Evolutionary conservation across 129 eudicot genomes (phyloP).

Genomic region (Lactuca saligna): DNA sequence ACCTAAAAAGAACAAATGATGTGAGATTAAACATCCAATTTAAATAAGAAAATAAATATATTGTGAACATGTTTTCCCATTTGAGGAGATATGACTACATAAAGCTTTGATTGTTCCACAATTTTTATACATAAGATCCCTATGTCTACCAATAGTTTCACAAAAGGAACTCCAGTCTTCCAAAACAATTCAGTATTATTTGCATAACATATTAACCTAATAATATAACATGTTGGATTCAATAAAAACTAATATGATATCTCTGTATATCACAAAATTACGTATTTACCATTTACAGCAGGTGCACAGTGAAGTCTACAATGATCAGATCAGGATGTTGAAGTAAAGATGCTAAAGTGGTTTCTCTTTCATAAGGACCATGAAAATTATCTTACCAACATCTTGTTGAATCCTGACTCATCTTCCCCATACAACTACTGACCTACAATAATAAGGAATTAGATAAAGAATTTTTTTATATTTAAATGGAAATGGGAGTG

Average conservation of each 20-base stretch:
- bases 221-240: too few species aligned
- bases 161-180: conserved; percentile 86
- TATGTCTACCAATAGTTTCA: conserved; percentile 92
- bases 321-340: conserved; percentile 64
- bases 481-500: not conserved
- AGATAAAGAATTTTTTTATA: not conserved
- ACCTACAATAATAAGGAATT: conserved; percentile 40
- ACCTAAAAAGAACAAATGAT: conserved; percentile 48
- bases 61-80: conserved; percentile 87
- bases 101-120: conserved; percentile 67
- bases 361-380: conserved; percentile 68
- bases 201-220: conserved; percentile 10
- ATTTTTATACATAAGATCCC: conserved; percentile 68
- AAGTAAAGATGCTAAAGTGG: conserved; percentile 43
- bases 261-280: not conserved
- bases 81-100: conserved; percentile 94
- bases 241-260: not conserved
- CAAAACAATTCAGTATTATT: conserved; percentile 81
- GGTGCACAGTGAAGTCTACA: conserved; percentile 84
- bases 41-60: not conserved
- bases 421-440: conserved; percentile 82
- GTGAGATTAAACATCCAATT: conserved; percentile 8
- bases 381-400: conserved; percentile 59
- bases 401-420: conserved; percentile 73
- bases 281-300: conserved; percentile 69